These are phyloP conservation scores for Camellia lanceoleosa DNA, from an alignment of 148 eudicot genomes.

Conservation along the genomic window DNA sequence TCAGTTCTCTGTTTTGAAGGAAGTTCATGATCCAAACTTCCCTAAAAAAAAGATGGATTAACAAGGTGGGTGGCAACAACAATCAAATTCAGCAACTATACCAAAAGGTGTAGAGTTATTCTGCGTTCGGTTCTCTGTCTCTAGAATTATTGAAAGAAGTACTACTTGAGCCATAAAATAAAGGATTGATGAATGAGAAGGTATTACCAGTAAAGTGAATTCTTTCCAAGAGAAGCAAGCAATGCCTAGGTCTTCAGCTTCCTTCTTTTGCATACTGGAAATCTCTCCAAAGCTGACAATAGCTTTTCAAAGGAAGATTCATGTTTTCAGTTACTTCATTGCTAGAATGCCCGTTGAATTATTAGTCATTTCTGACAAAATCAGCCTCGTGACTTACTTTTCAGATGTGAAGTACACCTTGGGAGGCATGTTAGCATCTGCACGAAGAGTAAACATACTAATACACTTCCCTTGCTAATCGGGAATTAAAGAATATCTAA, in stretches of 20 bases:
- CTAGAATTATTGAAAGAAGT: background rate
- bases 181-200: background rate
- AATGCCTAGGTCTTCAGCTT: slow-evolving; percentile 60
- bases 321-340: slow-evolving; percentile 13
- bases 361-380: background rate
- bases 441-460: slow-evolving; percentile 18
- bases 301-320: slow-evolving; percentile 41
- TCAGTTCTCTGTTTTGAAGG: slow-evolving; percentile 55
- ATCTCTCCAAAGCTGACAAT: slow-evolving; percentile 78
- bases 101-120: too few species aligned
- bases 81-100: background rate
- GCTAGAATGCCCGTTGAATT: background rate
- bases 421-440: slow-evolving; percentile 79
- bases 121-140: too few species aligned
- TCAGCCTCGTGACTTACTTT: slow-evolving; percentile 53
- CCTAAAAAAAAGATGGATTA: slow-evolving; percentile 41
- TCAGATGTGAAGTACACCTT: slow-evolving; percentile 50
- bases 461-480: background rate
- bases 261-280: slow-evolving; percentile 58
- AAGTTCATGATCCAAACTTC: slow-evolving; percentile 49
- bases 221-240: slow-evolving; percentile 90
- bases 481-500: background rate
- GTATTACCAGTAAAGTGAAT: slow-evolving; percentile 54
- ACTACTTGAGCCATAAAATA: background rate
- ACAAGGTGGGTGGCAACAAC: background rate